Conservation (phyloP, 305 asterid species). For the Solanum hybrid region DNA sequence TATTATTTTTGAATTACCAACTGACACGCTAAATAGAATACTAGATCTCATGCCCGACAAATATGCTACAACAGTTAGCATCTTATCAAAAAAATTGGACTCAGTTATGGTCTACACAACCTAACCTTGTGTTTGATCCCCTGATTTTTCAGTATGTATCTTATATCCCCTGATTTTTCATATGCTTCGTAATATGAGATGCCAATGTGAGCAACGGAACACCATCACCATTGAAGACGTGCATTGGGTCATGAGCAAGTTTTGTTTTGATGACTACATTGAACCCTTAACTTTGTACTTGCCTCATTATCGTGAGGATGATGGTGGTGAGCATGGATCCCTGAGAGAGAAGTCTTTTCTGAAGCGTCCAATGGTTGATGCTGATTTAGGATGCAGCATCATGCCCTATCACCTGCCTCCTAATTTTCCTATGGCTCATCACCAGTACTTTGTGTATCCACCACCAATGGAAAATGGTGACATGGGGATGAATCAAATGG, state of each 20-base stretch:
- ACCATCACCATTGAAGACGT: slow-evolving; percentile 59
- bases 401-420: background rate
- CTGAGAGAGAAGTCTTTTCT: slow-evolving; percentile 7
- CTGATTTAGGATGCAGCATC: background rate
- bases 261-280: slow-evolving; percentile 50
- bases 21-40: no score
- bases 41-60: no score
- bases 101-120: no score
- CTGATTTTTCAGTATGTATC: no score
- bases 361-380: slow-evolving; percentile 16
- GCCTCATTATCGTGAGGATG: slow-evolving; percentile 45
- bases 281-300: slow-evolving; percentile 49
- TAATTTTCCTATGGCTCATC: no score
- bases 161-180: slow-evolving; percentile 11
- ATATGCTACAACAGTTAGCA: no score
- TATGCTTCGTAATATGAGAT: slow-evolving; percentile 55
- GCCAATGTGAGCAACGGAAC: slow-evolving; percentile 58
- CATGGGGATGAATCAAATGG: slow-evolving; percentile 29
- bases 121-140: no score
- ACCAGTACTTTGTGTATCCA: no score
- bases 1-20: no score
- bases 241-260: slow-evolving; percentile 57
- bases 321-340: slow-evolving; percentile 39
- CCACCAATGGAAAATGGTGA: no score
- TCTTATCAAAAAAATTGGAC: no score